phyloP scores from a whole-genome alignment of 2,329 filamentous ascomycete species.

The Ophiostoma sp. region DNA sequence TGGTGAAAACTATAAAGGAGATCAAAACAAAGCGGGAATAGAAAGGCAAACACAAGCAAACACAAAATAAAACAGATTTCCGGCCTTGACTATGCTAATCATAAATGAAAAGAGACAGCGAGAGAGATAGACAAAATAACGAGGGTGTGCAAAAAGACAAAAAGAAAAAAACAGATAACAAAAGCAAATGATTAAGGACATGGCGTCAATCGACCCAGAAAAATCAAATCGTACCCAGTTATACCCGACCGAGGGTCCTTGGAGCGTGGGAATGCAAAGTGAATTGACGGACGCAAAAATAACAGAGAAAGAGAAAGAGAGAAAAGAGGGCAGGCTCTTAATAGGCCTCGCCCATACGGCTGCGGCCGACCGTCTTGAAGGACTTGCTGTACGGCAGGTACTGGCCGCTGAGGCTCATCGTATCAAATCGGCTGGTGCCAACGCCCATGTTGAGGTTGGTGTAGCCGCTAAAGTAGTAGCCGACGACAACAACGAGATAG shows the following conservation, averaged over 20 bases:
- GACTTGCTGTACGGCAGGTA: constrained; percentile 44
- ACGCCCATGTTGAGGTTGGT: constrained; percentile 43
- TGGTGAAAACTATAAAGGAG: background rate
- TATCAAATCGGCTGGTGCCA: constrained; percentile 55
- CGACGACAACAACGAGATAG: constrained; percentile 87
- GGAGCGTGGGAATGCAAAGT: background rate
- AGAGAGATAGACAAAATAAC: background rate
- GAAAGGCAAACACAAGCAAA: background rate
- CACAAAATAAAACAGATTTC: background rate
- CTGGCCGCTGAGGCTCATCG: constrained; percentile 51
- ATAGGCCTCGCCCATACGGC: constrained; percentile 42
- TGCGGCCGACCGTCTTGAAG: constrained; percentile 55
- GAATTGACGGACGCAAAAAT: background rate
- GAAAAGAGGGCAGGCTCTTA: constrained; percentile 18
- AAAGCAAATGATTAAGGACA: constrained; percentile 1
- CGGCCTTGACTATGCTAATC: background rate
- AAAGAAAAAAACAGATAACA: background rate
- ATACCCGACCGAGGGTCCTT: background rate
- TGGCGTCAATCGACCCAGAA: background rate
- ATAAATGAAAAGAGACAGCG: background rate
- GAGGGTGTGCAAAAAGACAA: background rate
- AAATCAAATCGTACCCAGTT: background rate
- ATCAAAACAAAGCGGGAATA: background rate
- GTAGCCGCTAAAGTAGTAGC: constrained; percentile 80
- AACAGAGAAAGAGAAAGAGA: background rate